These are phyloP conservation scores for Dunaliella sp. DNA, from an alignment of 139 green algal genomes.

Conservation along the genomic window DNA sequence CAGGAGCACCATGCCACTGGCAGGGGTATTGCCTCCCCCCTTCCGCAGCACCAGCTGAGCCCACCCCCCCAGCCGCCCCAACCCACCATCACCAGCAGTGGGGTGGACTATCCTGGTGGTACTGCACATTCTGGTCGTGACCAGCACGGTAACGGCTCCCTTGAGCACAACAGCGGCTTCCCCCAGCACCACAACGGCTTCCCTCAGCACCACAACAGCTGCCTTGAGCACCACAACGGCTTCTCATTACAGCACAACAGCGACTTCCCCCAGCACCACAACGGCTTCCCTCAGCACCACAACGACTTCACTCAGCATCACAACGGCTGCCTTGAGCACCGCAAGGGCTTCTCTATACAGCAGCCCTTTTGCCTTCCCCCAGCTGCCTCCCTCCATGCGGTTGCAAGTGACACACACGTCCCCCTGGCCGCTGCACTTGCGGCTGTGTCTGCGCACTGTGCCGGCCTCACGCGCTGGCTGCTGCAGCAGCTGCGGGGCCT, in stretches of 20 bases:
- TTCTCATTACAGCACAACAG: too few relatives aligned
- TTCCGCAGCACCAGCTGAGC: too few relatives aligned
- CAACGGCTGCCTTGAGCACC: too few relatives aligned
- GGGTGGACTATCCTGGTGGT: too few relatives aligned
- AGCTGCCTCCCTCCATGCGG: background rate
- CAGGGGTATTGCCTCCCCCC: too few relatives aligned
- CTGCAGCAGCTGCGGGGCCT: constrained; percentile 20
- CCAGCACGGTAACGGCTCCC: background rate
- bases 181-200: background rate
- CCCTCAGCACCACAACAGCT: background rate
- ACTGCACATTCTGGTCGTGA: too few relatives aligned
- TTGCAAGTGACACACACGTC: too few relatives aligned
- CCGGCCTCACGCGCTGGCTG: background rate
- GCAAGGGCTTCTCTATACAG: background rate
- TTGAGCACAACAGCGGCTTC: background rate
- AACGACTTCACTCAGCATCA: background rate
- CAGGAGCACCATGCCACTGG: too few relatives aligned
- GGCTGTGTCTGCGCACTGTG: background rate
- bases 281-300: background rate
- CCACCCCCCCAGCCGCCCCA: too few relatives aligned
- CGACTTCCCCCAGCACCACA: background rate
- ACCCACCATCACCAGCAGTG: background rate
- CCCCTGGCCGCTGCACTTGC: background rate
- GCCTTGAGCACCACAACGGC: too few relatives aligned
- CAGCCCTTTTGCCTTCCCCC: too few relatives aligned